A percentile compares a stretch with the other conserved stretches of the same genome.
These are phyloP conservation scores for Colletotrichum trifolii DNA, from an alignment of 2,329 filamentous ascomycete species.

Conservation along the genomic window DNA sequence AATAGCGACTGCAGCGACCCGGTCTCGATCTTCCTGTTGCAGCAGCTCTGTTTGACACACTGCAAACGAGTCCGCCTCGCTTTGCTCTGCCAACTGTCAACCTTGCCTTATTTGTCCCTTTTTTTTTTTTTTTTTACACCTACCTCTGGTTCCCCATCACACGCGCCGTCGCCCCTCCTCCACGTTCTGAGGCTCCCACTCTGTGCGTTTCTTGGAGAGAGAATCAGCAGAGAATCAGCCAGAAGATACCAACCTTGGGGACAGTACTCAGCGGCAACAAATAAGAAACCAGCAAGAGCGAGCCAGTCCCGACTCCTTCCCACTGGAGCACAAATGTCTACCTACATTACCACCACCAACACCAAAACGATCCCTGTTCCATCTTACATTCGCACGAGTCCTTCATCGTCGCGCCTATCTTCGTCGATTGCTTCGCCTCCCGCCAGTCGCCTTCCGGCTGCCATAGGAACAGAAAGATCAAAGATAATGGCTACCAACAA, in stretches of 20 bases:
- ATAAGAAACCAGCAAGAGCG: too few species aligned
- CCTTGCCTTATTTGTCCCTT: slow-evolving; percentile 10
- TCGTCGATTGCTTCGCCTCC: slow-evolving; percentile 6
- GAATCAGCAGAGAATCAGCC: too few species aligned
- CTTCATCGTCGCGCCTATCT: slow-evolving; percentile 6
- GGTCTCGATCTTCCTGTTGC: slow-evolving; percentile 11
- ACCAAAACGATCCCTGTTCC: slow-evolving; percentile 27
- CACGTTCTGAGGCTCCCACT: too few species aligned
- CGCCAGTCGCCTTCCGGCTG: slow-evolving; percentile 22
- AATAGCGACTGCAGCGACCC: slow-evolving; percentile 30
- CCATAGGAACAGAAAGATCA: slow-evolving; percentile 21
- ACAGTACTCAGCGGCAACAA: too few species aligned
- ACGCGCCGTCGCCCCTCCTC: neutral
- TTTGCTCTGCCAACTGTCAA: slow-evolving; percentile 2
- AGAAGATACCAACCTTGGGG: too few species aligned
- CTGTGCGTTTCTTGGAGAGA: too few species aligned
- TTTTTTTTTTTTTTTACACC: neutral
- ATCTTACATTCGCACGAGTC: slow-evolving; percentile 22
- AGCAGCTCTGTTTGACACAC: slow-evolving; percentile 6
- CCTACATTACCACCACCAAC: slow-evolving; percentile 20
- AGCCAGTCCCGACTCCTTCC: too few species aligned
- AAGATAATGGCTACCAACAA: slow-evolving; percentile 41
- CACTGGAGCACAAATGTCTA: neutral
- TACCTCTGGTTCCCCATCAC: neutral
- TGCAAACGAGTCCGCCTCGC: neutral